Evolutionary conservation across 2,329 filamentous ascomycete genomes (phyloP), one percentile per base, ranked within the genome.

Genomic region (Fusarium siculi): DNA sequence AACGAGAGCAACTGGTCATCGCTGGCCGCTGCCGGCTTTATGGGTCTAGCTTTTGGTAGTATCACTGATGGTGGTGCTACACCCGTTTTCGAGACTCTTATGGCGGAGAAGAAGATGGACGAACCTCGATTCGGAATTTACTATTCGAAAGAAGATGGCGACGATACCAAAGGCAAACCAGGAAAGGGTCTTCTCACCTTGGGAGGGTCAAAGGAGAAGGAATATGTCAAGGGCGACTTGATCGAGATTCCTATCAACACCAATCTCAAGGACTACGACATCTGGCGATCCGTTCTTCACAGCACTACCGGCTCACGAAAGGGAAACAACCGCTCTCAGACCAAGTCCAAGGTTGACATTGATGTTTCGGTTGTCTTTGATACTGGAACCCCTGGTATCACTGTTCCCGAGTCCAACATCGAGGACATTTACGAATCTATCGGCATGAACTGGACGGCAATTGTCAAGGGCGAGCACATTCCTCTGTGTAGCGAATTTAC

Each of bases 401-500:
- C 58, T 3, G 72, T 83, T 19, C 79, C 81, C 0, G 49, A 61
- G 10, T 58, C 61, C n/a, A 52, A 72, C 23, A 72, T 80, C 19
- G 66, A 75, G 4, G 61, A 66, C 1, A 68, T 83, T 40, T 83
- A 83, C 70, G 67, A 70, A 36, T 77, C 79, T 1, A 79, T 83
- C 32, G 81, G 81, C 5, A 79, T 80, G 81, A 81, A 82, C 78
- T 81, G 72, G 69, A 80, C 74, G 0, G 77, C 77, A 3, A 79
- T 83, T 56, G 36, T 79, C 14, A 49, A 49, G 0, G 75, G 74
- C 34, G 63, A 80, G 0, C 73, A 78, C 47, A 65, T 82, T 49
- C 81, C 80, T 10, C 64, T 80, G 28, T 83, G 82, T 75, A 75
- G 59, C 69, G 81, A 83, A 40, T 82, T 83, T 65, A 82, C 80